phyloP scores from a whole-genome alignment of 192 early-diverging fungal species.

The Rhizoclosmatium sp. region DNA sequence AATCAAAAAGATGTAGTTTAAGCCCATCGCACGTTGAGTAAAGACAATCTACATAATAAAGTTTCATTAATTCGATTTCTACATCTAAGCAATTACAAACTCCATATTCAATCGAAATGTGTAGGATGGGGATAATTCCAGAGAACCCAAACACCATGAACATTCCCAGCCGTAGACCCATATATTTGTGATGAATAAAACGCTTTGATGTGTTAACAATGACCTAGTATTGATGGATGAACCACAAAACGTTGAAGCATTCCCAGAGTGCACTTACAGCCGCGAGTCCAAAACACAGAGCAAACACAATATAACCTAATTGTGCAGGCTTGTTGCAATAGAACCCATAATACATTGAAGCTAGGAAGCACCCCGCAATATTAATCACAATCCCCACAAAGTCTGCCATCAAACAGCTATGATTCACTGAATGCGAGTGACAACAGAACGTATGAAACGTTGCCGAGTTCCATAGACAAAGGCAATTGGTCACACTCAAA shows the following conservation, averaged over 20 bases:
- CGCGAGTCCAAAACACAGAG: not conserved
- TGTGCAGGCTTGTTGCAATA: slow-evolving; percentile 3
- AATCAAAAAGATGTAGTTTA: not conserved
- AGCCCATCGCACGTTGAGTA: not conserved
- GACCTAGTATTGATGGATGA: not conserved
- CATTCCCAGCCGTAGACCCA: not conserved
- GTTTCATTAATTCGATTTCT: too few species aligned
- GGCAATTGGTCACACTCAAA: too few species aligned
- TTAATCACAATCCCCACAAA: not conserved
- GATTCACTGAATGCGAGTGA: slow-evolving; percentile 10
- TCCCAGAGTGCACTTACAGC: not conserved
- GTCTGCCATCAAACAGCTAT: slow-evolving; percentile 12
- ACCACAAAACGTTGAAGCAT: not conserved
- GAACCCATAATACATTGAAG: slow-evolving; percentile 4
- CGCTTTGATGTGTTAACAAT: not conserved
- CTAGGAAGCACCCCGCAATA: not conserved
- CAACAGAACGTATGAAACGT: slow-evolving; percentile 15
- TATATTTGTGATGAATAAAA: not conserved
- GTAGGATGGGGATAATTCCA: slow-evolving; percentile 3
- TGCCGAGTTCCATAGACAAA: slow-evolving; percentile 5
- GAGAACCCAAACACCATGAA: not conserved
- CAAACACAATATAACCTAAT: not conserved
- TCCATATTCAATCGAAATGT: not conserved
- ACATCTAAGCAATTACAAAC: too few species aligned
- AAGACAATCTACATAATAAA: not conserved